Base-by-base conservation (phyloP, 1,284 basidiomycete species). In the Hypsizygus ulmarius region DNA sequence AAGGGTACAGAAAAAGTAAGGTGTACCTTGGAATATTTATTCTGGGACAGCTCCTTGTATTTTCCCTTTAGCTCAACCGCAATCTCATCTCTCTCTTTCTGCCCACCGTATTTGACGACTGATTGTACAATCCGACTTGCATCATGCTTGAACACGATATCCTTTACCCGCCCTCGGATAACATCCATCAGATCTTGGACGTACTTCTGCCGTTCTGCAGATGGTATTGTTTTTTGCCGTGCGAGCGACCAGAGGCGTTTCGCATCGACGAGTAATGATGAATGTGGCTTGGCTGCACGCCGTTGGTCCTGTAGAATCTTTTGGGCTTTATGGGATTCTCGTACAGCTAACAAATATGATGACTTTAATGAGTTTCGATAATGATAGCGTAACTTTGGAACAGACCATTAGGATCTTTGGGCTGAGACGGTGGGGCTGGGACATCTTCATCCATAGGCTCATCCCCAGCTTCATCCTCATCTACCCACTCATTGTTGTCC, bases 41-140 rank as follows among this genome's bases (percentile, higher is more conserved):
- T 89, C 67, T 91, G 87, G 43, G 84, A 84, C 53, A 94, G 75
- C 32, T 83, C 82, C 59, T 75, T 79, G 64, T 84, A 94, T 51
- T 77, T 75, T 3, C 91, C 91, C 64, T 88, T 84, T 43, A 95
- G 74, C 68, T 95, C 92, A 21, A 69, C 69, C 0, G 90, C 92
- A 40, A 95, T 78, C 61, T 89, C 84, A 34, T 89, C 78, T 41
- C 90, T 68, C 64, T 92, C 85, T 57, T 77, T 79, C 67, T 86
- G 84, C n/a, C 79, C 73, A 2, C 92, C 92, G 54, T 87, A 82
- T 63, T 90, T 93, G 41, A 94, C 87, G 11, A 88, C 77, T 0
- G 89, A 93, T 66, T 94, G 92, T 18, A 94, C 78, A 44, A 93
- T 89, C 51, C 92, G 75, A 55, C 89, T 92, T 6, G 90, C 91